phyloP scores from a whole-genome alignment of 257 asterid genomes.

The Solanum megistacrolobum region DNA sequence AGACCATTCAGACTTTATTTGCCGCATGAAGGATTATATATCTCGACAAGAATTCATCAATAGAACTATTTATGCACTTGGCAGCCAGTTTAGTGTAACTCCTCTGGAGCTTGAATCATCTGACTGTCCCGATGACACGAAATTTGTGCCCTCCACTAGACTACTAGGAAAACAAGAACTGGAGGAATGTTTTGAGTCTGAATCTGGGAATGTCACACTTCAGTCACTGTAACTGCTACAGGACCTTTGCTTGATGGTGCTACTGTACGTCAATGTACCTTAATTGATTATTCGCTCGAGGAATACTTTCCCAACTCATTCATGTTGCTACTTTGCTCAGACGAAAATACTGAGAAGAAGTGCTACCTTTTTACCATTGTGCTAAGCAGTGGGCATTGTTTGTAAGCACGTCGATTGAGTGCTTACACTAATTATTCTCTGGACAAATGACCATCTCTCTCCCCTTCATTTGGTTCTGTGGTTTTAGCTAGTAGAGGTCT shows the following conservation, averaged over 20 bases:
- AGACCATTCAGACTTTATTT: slow-evolving; percentile 62
- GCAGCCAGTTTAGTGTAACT: slow-evolving; percentile 32
- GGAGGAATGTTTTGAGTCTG: slow-evolving; percentile 16
- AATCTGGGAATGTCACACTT: not conserved
- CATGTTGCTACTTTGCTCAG: not conserved
- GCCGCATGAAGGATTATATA: slow-evolving; percentile 74
- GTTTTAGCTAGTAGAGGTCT: not conserved
- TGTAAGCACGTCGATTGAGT: not conserved
- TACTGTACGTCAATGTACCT: not conserved
- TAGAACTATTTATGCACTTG: slow-evolving; percentile 41
- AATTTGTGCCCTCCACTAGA: slow-evolving; percentile 49
- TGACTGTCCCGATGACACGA: slow-evolving; percentile 7
- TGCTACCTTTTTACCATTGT: not conserved
- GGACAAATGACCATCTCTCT: not conserved
- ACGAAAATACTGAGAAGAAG: not conserved
- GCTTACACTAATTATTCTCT: not conserved
- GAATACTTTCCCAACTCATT: not conserved
- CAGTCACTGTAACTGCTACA: slow-evolving; percentile 1
- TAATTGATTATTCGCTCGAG: not conserved
- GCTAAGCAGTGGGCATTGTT: not conserved
- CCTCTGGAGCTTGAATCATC: slow-evolving; percentile 20
- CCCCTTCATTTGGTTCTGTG: not conserved
- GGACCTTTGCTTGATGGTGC: not conserved
- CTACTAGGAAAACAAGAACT: slow-evolving; percentile 39
- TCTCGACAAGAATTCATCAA: slow-evolving; percentile 43